These are phyloP conservation scores for Thelephora terrestris DNA, from an alignment of 1,284 basidiomycete genomes.

Conservation along the genomic window DNA sequence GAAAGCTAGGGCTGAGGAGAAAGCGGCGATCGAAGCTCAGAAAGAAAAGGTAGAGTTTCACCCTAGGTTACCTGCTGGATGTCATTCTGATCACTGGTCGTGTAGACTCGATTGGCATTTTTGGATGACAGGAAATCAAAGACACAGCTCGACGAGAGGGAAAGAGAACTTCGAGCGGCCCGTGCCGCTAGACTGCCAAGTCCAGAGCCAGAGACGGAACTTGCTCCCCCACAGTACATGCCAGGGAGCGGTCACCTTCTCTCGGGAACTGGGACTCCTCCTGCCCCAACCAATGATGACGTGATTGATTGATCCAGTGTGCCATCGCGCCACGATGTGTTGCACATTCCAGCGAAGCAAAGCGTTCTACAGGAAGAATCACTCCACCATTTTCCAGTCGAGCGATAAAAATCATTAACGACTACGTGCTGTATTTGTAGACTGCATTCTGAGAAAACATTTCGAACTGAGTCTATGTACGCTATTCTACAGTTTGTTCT, in stretches of 20 bases:
- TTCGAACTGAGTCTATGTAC: no score
- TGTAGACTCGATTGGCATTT: slow-evolving; percentile 60
- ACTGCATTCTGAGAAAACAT: no score
- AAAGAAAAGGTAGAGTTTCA: slow-evolving; percentile 36
- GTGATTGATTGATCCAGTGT: not conserved
- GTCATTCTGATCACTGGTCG: not conserved
- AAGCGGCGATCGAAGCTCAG: slow-evolving; percentile 41
- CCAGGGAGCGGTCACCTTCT: slow-evolving; percentile 6
- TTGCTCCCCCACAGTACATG: not conserved
- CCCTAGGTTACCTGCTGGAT: not conserved
- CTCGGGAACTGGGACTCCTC: not conserved
- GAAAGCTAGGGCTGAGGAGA: slow-evolving; percentile 39
- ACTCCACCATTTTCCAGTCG: no score
- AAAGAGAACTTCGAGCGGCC: slow-evolving; percentile 39
- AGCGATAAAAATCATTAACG: no score
- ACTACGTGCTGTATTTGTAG: no score
- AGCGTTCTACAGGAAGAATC: no score
- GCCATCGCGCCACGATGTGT: no score
- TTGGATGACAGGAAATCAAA: slow-evolving; percentile 63
- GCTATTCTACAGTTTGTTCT: no score
- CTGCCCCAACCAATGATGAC: no score
- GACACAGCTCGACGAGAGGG: slow-evolving; percentile 41
- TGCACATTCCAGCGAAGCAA: no score
- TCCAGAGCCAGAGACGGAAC: slow-evolving; percentile 1
- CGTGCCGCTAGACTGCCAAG: slow-evolving; percentile 22